Evolutionary conservation across 1,139 yeast genomes (phyloP).

Genomic region (Taphrina wiesneri): DNA sequence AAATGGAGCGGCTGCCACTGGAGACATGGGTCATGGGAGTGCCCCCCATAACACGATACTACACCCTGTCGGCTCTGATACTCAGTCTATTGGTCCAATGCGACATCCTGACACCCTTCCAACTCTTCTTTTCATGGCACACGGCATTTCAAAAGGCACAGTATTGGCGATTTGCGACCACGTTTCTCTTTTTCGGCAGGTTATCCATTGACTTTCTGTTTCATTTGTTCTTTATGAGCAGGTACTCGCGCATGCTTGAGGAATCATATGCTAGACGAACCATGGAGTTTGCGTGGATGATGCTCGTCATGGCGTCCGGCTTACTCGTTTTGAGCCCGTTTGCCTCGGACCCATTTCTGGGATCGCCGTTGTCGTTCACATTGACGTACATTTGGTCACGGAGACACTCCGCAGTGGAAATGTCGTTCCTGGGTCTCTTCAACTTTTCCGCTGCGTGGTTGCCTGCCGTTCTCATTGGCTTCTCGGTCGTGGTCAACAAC

Average conservation of each 20-base stretch:
- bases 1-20: conserved; percentile 28
- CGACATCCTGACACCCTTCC: conserved; percentile 41
- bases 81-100: conserved; percentile 41
- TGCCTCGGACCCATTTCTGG: conserved; percentile 46
- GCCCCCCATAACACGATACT: conserved; percentile 49
- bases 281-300: conserved; percentile 50
- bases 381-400: conserved; percentile 53
- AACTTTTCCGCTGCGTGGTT: conserved; percentile 50
- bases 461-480: conserved; percentile 48
- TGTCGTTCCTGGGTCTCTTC: conserved; percentile 49
- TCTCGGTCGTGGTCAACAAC: conserved; percentile 42
- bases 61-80: conserved; percentile 40
- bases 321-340: conserved; percentile 46
- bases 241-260: conserved; percentile 51
- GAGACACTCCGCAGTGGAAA: conserved; percentile 49
- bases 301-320: conserved; percentile 44
- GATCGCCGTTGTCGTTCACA: conserved; percentile 48
- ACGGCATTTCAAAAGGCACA: conserved; percentile 45
- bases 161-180: conserved; percentile 51
- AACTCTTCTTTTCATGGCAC: conserved; percentile 45
- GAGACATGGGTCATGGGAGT: conserved; percentile 47
- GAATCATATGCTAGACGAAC: conserved; percentile 46
- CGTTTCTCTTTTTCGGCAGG: conserved; percentile 51
- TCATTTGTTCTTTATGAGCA: conserved; percentile 47
- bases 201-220: conserved; percentile 48